Evolutionary conservation across 805 yeast species (phyloP).

Genomic region (Nakazawaea holstii): DNA sequence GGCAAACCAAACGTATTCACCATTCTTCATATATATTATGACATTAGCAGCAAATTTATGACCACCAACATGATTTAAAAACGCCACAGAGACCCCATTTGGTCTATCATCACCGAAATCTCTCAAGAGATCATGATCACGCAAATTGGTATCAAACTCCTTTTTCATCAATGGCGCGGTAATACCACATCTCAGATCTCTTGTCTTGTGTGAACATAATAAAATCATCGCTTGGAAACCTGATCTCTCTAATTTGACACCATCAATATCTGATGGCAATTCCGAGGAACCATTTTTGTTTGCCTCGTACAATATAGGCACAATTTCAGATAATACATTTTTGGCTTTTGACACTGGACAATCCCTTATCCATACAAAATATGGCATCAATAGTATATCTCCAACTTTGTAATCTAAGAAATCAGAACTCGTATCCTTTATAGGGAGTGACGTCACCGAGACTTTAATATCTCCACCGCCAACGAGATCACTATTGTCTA

Average conservation of each 20-base stretch:
- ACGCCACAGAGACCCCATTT: conserved; percentile 68
- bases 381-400: conserved; percentile 66
- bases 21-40: conserved; percentile 63
- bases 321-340: conserved; percentile 36
- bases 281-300: conserved; percentile 13
- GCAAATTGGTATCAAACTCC: conserved; percentile 66
- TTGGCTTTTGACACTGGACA: conserved; percentile 38
- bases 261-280: conserved; percentile 20
- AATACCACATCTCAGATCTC: conserved; percentile 91
- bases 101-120: conserved; percentile 73
- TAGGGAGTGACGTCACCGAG: conserved; percentile 42
- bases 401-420: conserved; percentile 40
- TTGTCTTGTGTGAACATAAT: conserved; percentile 82
- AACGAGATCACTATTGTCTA: conserved; percentile 16
- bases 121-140: conserved; percentile 68
- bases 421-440: conserved; percentile 36
- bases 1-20: conserved; percentile 85
- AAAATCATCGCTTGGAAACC: conserved; percentile 47
- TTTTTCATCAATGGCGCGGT: conserved; percentile 89
- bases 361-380: conserved; percentile 62
- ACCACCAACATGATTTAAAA: conserved; percentile 88
- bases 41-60: conserved; percentile 93
- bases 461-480: conserved; percentile 37
- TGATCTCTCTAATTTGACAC: conserved; percentile 32
- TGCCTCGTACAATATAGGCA: conserved; percentile 32